These are phyloP conservation scores for Leccinum variicolor DNA, from an alignment of 768 basidiomycete genomes.

Conservation along the genomic window DNA sequence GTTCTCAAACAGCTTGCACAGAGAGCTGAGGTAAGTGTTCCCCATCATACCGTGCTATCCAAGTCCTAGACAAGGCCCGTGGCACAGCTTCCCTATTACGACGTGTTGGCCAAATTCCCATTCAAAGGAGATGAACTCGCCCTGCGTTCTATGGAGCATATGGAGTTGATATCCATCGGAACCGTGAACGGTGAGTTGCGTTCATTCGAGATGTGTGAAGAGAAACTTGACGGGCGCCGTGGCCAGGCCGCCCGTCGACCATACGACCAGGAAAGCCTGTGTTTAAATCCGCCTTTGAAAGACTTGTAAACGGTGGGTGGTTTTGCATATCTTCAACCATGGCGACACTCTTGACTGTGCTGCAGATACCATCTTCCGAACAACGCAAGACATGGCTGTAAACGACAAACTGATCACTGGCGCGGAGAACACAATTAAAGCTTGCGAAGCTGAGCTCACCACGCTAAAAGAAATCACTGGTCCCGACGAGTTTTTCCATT, in stretches of 20 bases:
- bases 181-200: conserved; percentile 60
- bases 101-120: conserved; percentile 75
- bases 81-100: conserved; percentile 72
- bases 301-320: conserved; percentile 67
- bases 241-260: conserved; percentile 71
- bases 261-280: conserved; percentile 92
- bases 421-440: conserved; percentile 60
- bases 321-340: not conserved
- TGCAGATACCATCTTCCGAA: conserved; percentile 74
- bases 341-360: not conserved
- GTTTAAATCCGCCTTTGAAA: conserved; percentile 79
- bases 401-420: conserved; percentile 64
- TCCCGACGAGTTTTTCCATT: conserved; percentile 40
- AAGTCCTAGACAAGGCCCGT: conserved; percentile 2
- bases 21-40: conserved; percentile 50
- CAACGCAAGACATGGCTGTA: conserved; percentile 76
- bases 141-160: conserved; percentile 82
- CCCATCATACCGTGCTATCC: conserved; percentile 22
- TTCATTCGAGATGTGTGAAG: not conserved
- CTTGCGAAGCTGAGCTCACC: conserved; percentile 74
- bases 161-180: conserved; percentile 79
- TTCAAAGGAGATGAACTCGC: conserved; percentile 90
- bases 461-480: conserved; percentile 62
- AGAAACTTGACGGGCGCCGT: not conserved
- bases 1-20: conserved; percentile 72